Base-by-base conservation (phyloP, 352 stramenopile species). In the Pythium grandisporangium region DNA sequence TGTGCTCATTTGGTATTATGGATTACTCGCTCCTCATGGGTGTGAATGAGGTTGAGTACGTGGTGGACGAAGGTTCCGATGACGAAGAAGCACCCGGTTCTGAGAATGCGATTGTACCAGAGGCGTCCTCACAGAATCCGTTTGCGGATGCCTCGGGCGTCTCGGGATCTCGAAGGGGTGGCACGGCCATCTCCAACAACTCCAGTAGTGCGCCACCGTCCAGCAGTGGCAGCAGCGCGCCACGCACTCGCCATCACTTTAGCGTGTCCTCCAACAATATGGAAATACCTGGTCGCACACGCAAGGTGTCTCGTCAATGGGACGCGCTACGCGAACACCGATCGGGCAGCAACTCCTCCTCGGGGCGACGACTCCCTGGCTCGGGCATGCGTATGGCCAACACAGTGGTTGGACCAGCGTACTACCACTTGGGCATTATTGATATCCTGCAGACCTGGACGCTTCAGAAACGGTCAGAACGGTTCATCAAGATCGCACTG, bases 391-490 rank as follows among this genome's bases (percentile, higher is more conserved):
- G 79, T 11, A 74, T 87, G 41, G 73, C 75, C 24, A 91, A 92
- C 53, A 88, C 79, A 11, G 78, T 96, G 14, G 79, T 93, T 2
- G 83, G 81, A 1, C 84, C 84, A 7, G 81, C 78, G 33, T 89
- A 93, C 55, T 96, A 95, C 50, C 81, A 95, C 53, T 54, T 96
- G 30, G 85, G 85, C 27, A 54, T 96, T 34, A 95, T 96, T 47
- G 85, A 96, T 42, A 95, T 96, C 50, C 37, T 96, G 48, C 85
- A 96, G 53, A 89, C 75, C 3, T 96, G 79, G 81, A 95, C 83
- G 25, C 58, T 87, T 14, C 42, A 87, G 34, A 96, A 96, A 37
- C 70, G 75, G 13, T 67, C 90, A 56, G 85, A 96, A 57, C 73
- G 82, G 5, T 80, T 93, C 34, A 63, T 89, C 45, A 96, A 96